Percentiles rank a stretch among this genome's conserved stretches.
Conservation (phyloP, 495 filamentous ascomycete genomes). For the Aspergillus sclerotiicarbonarius region DNA sequence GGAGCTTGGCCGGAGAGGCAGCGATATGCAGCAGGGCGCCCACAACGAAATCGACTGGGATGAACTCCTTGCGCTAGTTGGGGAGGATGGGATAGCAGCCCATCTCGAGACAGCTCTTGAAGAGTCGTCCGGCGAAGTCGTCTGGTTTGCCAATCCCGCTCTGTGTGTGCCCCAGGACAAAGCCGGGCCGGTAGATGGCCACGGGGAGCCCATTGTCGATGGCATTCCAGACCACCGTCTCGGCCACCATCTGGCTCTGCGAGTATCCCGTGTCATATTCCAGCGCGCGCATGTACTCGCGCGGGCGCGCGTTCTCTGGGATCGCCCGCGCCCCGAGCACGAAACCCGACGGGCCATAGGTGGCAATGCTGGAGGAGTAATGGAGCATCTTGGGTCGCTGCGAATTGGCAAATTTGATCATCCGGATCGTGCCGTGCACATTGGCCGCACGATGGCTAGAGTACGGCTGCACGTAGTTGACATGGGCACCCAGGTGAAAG, state of each 20-base stretch:
- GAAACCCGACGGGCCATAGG: conserved; percentile 8
- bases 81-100: conserved; percentile 16
- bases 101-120: conserved; percentile 7
- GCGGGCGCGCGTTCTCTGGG: conserved; percentile 5
- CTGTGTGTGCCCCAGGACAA: conserved; percentile 4
- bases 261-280: conserved; percentile 11
- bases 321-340: not conserved
- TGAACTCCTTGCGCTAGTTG: conserved; percentile 8
- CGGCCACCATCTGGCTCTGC: conserved; percentile 12
- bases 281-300: not conserved
- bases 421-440: conserved; percentile 4
- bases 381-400: conserved; percentile 13
- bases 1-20: not conserved
- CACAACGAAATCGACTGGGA: conserved; percentile 18
- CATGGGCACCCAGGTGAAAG: conserved; percentile 15
- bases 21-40: conserved; percentile 12
- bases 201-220: conserved; percentile 3
- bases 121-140: conserved; percentile 17
- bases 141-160: conserved; percentile 17
- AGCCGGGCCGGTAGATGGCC: conserved; percentile 4
- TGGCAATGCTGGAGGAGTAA: conserved; percentile 11
- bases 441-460: conserved; percentile 7
- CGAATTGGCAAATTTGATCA: conserved; percentile 7
- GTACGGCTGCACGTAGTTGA: conserved; percentile 15
- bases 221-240: conserved; percentile 5